Conservation (phyloP, 2,329 filamentous ascomycete species). For the Aspergillus quadricinctus region DNA sequence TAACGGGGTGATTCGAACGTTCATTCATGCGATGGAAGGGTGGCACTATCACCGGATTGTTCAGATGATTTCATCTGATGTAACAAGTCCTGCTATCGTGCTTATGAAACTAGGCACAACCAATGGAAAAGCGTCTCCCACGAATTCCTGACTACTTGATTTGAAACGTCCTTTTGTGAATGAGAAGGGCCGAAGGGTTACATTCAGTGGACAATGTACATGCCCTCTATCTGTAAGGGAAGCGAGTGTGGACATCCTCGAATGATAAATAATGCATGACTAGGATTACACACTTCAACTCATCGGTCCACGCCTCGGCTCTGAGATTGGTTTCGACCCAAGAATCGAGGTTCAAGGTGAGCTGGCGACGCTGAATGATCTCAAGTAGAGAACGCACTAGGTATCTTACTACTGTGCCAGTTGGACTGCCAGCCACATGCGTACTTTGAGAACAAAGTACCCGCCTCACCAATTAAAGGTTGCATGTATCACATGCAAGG, state of each 20-base stretch:
- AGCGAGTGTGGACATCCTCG: neutral
- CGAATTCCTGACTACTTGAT: neutral
- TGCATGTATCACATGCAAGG: neutral
- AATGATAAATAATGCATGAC: too few species aligned
- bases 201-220: neutral
- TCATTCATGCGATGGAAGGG: neutral
- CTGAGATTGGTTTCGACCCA: too few species aligned
- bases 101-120: neutral
- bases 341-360: too few species aligned
- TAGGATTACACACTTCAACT: too few species aligned
- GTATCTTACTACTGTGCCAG: neutral
- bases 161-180: neutral
- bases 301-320: too few species aligned
- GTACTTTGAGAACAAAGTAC: neutral
- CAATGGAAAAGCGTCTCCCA: neutral
- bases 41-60: neutral
- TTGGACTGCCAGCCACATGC: neutral
- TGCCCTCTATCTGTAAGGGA: neutral
- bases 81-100: neutral
- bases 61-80: neutral
- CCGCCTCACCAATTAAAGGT: neutral
- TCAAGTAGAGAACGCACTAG: neutral
- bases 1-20: too few species aligned
- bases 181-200: neutral
- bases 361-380: too few species aligned